Base-by-base conservation (phyloP, 441 rosid genomes). In the Adansonia madagascariensis region DNA sequence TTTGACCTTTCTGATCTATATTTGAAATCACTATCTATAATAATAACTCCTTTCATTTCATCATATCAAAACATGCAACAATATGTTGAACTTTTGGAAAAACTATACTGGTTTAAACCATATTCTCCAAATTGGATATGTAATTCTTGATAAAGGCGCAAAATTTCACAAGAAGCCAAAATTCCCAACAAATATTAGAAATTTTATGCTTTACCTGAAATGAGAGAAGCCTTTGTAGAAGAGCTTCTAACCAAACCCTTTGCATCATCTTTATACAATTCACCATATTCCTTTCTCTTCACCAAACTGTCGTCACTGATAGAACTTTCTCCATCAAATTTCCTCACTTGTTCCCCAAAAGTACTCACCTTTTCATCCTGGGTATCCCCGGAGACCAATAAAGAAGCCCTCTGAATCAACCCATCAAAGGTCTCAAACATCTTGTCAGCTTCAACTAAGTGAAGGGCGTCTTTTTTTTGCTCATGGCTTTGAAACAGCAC, bases 391-490 rank as follows among this genome's bases (percentile, higher is more conserved):
- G 85, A 84, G 79, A 91, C 88, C 75, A 88, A 39, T 75, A 57
- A 47, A 31, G 89, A 84, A 67, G 90, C 90, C 79, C 74, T 85
- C 74, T 83, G 89, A 46, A 91, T 88, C 73, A 91, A 78, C 74
- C 75, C 88, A 85, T 85, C 91, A 35, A 91, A 87, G 64, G 71
- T 78, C 71, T 62, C 86, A 49, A 85, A 86, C 84, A 85, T 69
- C 83, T 79, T 46, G 69, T 91, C 89, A 68, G 72, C 81, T 75
- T 91, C 89, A 75, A 89, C 77, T 82, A 89, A 67, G 79, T 79
- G 56, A 75, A 76, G 68, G 10, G 92, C 92, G 70, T 89, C 94
- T 59, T 83, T 89, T 61, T 77, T 87, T 84, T 86, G 92, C 59
- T 86, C 88, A 41, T 73, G 86, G 84, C 88, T 77, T 56, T 80